Evolutionary conservation across 495 filamentous ascomycete species (phyloP), one percentile per base, ranked within the genome.

Genomic region (Penicillium angulare): DNA sequence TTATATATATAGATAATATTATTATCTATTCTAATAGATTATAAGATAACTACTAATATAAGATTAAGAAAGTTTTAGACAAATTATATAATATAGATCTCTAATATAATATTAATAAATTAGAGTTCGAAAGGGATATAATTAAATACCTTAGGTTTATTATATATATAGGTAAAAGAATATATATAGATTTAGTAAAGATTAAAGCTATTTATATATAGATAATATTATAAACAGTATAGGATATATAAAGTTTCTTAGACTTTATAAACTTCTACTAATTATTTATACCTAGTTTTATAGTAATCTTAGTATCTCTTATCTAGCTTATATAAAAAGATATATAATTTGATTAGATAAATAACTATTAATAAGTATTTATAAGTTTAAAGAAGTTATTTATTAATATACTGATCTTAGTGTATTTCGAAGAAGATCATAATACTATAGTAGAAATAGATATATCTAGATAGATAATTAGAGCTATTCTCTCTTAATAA

Each of bases 291-390:
- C 17, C 6, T 41, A 24, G 10, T 27, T 13, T 24, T 32, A 15
- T 44, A n/a, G n/a, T 49, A 15, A 21, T 17, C 32, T 23, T 48
- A 35, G 18, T 43, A 10, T 48, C 16, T 22, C 36, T 18, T 24
- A 44, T 31, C 63, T 41, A 13, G 47, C 63, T 52, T 60, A 44
- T 3, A 46, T 46, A 48, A 65, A 46, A 12, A 49, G 41, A 34
- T 43, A 67, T 73, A 38, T 42, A 7, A 8, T 42, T 27, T 36
- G 16, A 36, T 7, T 36, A 36, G 13, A 43, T 44, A 44, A 31
- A 55, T 27, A 9, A 29, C 5, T 23, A 29, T 38, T 16, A 29
- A 43, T 27, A 49, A 23, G n/a, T n/a, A 16, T 36, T 29, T 18
- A 16, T 12, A 5, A 5, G 38, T 32, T 41, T 17, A 35, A 43